Base-by-base conservation (phyloP, 257 asterid species). In the Hygrophila difformis region DNA sequence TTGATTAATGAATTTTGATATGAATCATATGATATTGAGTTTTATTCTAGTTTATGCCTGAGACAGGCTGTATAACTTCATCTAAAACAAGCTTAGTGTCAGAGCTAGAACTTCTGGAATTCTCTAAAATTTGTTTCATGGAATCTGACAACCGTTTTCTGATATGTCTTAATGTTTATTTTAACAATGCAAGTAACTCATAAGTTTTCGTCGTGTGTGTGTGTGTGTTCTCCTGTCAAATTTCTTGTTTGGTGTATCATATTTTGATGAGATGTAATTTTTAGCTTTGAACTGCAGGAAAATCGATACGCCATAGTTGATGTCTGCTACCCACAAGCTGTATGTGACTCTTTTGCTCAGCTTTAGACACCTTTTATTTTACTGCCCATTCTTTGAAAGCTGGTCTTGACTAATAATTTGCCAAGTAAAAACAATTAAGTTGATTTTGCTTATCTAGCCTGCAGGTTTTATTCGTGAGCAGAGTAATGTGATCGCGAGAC, bases 401-500 rank as follows among this genome's bases (percentile, higher is more conserved):
- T 53, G 14, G 57, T 51, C 55, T 23, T 52, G 18, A 22, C 24
- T 54, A 14, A 3, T 28, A 49, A 37, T 16, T 37, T 35, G 46
- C n/a, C n/a, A n/a, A 28, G 50, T 34, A 15, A 18, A 14, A 36
- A 40, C 48, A 55, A 59, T 57, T 65, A 48, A 59, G 44, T 43
- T 55, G 47, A 55, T 44, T 33, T 33, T 39, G 46, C 73, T 38
- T 53, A 63, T 66, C 58, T 64, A 89, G 98, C 98, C 96, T 72
- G 96, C 69, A 78, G 96, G 94, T 73, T 78, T 72, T 63, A 85
- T 89, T 42, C 88, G 92, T 24, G 96, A 89, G 72, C 76, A 82
- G 69, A 89, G 98, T 74, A 79, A 79, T 60, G 43, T 80, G 57
- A 67, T 89, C 39, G 84, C 68, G 8, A 79, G 98, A 78, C 96